Base-by-base conservation (phyloP, 2,329 filamentous ascomycete species). In the Arachnomyces sp. region DNA sequence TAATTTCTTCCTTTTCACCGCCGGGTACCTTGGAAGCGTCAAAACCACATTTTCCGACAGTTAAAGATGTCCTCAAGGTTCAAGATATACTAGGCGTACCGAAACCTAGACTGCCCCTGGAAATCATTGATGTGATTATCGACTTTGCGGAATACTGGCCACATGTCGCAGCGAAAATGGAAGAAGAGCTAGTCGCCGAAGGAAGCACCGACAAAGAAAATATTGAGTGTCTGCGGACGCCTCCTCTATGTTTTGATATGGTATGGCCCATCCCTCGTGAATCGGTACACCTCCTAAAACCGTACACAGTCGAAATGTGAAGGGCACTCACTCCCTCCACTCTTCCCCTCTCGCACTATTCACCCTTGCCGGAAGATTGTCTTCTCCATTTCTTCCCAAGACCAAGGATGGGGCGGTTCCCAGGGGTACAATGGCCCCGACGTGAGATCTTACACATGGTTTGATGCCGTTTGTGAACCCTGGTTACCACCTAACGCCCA, bases 321-420 rank as follows among this genome's bases (percentile, higher is more conserved):
- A 30, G 28, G 42, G 30, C 42, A 43, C 2, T 34, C 46, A 21
- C 40, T 43, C 4, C 53, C 54, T 12, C 47, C 44, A 12, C 38
- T 52, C 12, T 50, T 65, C 3, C 55, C 61, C 4, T 59, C 64
- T 38, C 54, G 62, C 21, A 54, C 55, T 8, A 35, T 44, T 12
- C 57, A 63, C 37, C 62, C 62, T 14, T 65, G 62, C 30, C 61
- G 63, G 17, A 65, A 65, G 36, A 61, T 66, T 11, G 37, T 58
- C 14, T 65, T 66, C 32, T 48, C 47, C 6, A 48, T 66, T 12
- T 45, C 47, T 4, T 60, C 61, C 3, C 60, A 59, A 14, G 63
- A 66, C 39, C 63, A 66, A 41, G 63, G 61, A 13, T 57, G 53
- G 49, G 53, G 53, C 14, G 44, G 52, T 3, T 49, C 51, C 2